Evolutionary conservation across 2,329 filamentous ascomycete species (phyloP), one percentile per base, ranked within the genome.

Genomic region (Exophiala bonariae): DNA sequence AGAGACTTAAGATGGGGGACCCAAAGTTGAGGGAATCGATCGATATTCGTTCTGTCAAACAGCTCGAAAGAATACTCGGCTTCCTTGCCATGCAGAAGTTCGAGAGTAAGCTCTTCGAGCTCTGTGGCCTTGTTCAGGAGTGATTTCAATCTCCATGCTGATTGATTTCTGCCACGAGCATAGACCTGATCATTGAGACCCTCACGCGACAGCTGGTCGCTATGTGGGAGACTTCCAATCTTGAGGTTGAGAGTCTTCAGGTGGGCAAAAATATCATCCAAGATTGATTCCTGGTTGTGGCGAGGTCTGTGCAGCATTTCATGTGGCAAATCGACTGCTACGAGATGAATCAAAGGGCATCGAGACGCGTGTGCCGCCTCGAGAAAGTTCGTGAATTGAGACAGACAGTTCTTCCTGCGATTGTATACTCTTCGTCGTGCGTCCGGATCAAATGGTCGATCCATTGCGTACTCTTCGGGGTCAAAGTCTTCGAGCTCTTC

Each of bases 401-500:
- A 37, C 26, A 56, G 32, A 38, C 41, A 47, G 20, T 55, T 42
- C 22, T 41, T 35, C 16, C 51, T 49, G 7, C 54, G 47, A 36
- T 52, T 52, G 18, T 22, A 34, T 14, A 56, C 40, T 26, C 48
- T 44, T 4, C 40, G 44, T 16, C 54, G 48, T 3, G 45, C 44
- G 26, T 56, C 54, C 14, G 41, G 48, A 31, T 47, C 43, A 28
- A 40, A 48, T 13, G 54, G 51, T 16, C 34, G 35, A 6, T 52
- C 41, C 20, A n/a, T 49, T 6, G 28, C 36, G 23, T 50, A 49
- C 8, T 44, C 16, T n/a, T 47, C 36, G 30, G 45, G 39, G 18
- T 45, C 33, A 40, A 55, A 55, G 1, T 31, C 33, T 34, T 56
- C 51, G 5, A 56, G 43, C 3, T 56, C 48, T 35, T 56, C 54